Conservation (phyloP, 2,329 filamentous ascomycete species). For the Penicillium sp. region DNA sequence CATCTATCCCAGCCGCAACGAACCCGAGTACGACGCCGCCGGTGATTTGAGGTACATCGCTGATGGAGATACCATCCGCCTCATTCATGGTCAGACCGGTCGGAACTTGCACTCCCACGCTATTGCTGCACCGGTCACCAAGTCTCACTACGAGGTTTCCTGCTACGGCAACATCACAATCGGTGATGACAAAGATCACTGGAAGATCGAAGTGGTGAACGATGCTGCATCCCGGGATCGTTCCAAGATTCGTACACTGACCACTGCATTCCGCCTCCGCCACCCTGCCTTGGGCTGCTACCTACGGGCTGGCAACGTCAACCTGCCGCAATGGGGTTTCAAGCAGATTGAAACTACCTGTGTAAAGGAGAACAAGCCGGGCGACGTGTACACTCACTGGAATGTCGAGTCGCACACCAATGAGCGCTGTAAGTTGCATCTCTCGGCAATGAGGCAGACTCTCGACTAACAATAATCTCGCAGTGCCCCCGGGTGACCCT, state of each 20-base stretch:
- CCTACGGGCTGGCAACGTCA: slow-evolving; percentile 90
- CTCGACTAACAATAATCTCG: slow-evolving; percentile 13
- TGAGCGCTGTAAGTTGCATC: slow-evolving; percentile 73
- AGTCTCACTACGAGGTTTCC: slow-evolving; percentile 89
- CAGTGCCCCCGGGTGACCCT: slow-evolving; percentile 85
- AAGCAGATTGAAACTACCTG: slow-evolving; percentile 99
- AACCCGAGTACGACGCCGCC: slow-evolving; percentile 72
- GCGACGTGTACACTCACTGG: slow-evolving; percentile 96
- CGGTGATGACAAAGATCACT: slow-evolving; percentile 97
- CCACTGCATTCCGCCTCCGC: slow-evolving; percentile 86
- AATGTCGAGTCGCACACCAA: slow-evolving; percentile 96
- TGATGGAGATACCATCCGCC: slow-evolving; percentile 76
- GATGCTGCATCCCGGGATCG: slow-evolving; percentile 86
- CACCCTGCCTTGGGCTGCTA: slow-evolving; percentile 87
- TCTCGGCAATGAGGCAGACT: background rate
- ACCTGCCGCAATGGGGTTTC: slow-evolving; percentile 98
- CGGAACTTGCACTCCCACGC: slow-evolving; percentile 96
- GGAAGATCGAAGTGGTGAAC: slow-evolving; percentile 87
- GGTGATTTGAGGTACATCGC: slow-evolving; percentile 74
- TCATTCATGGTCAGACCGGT: slow-evolving; percentile 93
- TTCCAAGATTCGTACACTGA: slow-evolving; percentile 84
- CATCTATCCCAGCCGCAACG: slow-evolving; percentile 88
- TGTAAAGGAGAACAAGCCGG: slow-evolving; percentile 87
- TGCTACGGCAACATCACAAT: slow-evolving; percentile 94
- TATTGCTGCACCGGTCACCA: slow-evolving; percentile 84